A percentile compares a stretch with the other conserved stretches of the same genome.
Evolutionary conservation across 495 filamentous ascomycete genomes (phyloP).

Genomic region (Penicillium paxilli): DNA sequence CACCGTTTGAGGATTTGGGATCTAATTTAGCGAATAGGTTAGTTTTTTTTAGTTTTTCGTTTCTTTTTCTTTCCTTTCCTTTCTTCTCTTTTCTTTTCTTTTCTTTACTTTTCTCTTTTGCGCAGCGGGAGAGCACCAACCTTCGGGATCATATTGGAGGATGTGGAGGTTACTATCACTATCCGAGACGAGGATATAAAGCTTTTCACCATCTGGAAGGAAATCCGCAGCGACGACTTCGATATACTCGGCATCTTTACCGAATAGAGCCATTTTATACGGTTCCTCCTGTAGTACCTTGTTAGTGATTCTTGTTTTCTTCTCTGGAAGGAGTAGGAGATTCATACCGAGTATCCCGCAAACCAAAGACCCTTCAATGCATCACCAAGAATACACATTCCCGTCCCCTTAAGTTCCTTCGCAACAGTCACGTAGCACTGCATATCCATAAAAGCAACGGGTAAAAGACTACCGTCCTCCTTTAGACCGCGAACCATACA

Average conservation of each 20-base stretch:
- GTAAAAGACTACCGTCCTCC: conserved; percentile 86
- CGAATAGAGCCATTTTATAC: conserved; percentile 92
- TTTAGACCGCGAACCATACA: conserved; percentile 95
- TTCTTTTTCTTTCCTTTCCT: too few relatives aligned
- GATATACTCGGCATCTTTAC: conserved; percentile 73
- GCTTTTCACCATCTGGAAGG: conserved; percentile 77
- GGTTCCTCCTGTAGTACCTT: conserved; percentile 67
- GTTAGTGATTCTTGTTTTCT: neutral
- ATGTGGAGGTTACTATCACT: conserved; percentile 84
- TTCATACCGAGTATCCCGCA: conserved; percentile 76
- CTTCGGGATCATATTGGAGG: conserved; percentile 91
- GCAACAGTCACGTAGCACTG: conserved; percentile 83
- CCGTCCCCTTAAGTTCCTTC: conserved; percentile 79
- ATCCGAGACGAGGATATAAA: conserved; percentile 82
- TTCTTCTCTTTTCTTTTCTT: too few relatives aligned
- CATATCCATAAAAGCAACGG: conserved; percentile 98
- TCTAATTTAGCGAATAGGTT: conserved; percentile 49
- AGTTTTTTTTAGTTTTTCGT: neutral
- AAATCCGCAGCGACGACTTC: conserved; percentile 86
- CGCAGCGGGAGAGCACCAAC: too few relatives aligned
- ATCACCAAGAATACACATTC: conserved; percentile 81
- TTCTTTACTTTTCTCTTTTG: too few relatives aligned
- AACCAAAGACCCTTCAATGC: conserved; percentile 95
- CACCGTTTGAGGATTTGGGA: conserved; percentile 88
- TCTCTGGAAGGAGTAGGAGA: neutral